These are phyloP conservation scores for Saturnispora hagleri DNA, from an alignment of 805 yeast genomes.

Conservation along the genomic window DNA sequence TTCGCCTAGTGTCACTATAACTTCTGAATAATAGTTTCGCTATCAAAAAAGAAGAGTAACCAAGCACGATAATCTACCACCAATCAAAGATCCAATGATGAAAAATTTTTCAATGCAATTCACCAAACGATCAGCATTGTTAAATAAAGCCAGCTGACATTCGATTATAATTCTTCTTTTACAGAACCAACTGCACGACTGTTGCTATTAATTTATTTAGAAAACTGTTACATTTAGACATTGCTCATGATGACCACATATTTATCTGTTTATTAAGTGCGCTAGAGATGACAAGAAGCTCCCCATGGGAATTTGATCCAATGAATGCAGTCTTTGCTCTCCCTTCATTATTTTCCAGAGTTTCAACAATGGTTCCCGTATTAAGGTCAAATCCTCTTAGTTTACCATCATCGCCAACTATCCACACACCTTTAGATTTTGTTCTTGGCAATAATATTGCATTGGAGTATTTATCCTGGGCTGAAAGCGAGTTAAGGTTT, in stretches of 20 bases:
- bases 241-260: constrained; percentile 24
- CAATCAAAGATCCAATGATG: too few relatives aligned
- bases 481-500: constrained; percentile 43
- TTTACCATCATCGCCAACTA: constrained; percentile 59
- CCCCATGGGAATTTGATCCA: constrained; percentile 24
- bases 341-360: constrained; percentile 32
- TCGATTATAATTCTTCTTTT: too few relatives aligned
- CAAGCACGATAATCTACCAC: too few relatives aligned
- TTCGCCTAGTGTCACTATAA: too few relatives aligned
- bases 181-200: too few relatives aligned
- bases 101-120: too few relatives aligned
- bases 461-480: constrained; percentile 60
- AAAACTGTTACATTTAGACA: background rate
- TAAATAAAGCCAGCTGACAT: too few relatives aligned
- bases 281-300: constrained; percentile 41
- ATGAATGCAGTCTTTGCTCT: constrained; percentile 38
- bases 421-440: constrained; percentile 45
- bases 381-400: constrained; percentile 50
- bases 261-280: constrained; percentile 33
- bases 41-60: too few relatives aligned
- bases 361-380: constrained; percentile 28
- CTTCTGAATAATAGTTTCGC: too few relatives aligned
- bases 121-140: too few relatives aligned
- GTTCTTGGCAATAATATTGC: constrained; percentile 31
- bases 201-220: background rate